Percentiles rank a stretch among this genome's conserved stretches.
phyloP scores from a whole-genome alignment of 768 basidiomycete genomes.

The Dioszegia hungarica region DNA sequence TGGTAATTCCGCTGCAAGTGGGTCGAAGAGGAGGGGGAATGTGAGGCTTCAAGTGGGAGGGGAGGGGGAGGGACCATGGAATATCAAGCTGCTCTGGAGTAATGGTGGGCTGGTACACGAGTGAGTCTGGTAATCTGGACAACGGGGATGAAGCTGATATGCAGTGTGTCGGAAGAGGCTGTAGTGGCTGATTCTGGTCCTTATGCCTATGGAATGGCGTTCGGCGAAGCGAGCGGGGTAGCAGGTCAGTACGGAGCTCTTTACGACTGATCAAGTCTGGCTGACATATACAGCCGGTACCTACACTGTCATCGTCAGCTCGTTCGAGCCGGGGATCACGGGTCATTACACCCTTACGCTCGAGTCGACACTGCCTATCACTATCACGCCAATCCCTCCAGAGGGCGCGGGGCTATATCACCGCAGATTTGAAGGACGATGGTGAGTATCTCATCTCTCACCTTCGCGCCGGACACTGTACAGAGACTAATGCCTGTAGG shows the following conservation, averaged over 20 bases:
- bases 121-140: conserved; percentile 53
- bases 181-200: conserved; percentile 69
- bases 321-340: conserved; percentile 68
- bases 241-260: conserved; percentile 55
- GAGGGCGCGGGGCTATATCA: conserved; percentile 91
- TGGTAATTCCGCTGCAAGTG: conserved; percentile 41
- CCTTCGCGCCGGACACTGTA: neutral
- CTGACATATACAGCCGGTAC: conserved; percentile 57
- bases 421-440: conserved; percentile 64
- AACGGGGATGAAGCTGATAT: neutral
- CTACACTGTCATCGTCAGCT: conserved; percentile 78
- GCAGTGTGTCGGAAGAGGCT: conserved; percentile 59
- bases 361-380: conserved; percentile 60
- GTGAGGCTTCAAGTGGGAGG: conserved; percentile 51
- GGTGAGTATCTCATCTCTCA: conserved; percentile 64
- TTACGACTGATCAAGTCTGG: neutral
- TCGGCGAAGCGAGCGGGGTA: conserved; percentile 54
- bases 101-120: conserved; percentile 67
- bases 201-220: conserved; percentile 73
- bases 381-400: conserved; percentile 63
- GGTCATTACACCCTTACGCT: conserved; percentile 65
- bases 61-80: conserved; percentile 65
- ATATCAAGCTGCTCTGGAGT: conserved; percentile 69
- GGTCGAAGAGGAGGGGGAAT: neutral
- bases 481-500: conserved; percentile 52